Conservation (phyloP, 768 basidiomycete species). For the Amylocystis lapponica region DNA sequence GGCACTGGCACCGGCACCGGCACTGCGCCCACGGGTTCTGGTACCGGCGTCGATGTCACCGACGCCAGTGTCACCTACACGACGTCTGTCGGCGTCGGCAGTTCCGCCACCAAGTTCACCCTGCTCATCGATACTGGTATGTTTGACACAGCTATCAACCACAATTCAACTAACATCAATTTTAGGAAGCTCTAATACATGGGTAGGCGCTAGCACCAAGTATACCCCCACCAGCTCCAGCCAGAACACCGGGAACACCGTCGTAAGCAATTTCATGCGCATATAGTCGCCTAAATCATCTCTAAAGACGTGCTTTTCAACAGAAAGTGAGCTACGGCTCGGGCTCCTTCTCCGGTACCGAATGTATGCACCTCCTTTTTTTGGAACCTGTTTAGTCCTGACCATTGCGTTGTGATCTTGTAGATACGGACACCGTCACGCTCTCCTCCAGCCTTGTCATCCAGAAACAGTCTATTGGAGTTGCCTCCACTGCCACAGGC, state of each 20-base stretch:
- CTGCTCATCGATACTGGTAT: conserved; percentile 56
- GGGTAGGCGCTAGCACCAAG: conserved; percentile 46
- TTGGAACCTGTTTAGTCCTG: too few species aligned
- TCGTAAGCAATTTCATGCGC: conserved; percentile 23
- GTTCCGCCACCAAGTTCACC: conserved; percentile 41
- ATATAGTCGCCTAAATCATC: background rate
- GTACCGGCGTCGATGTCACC: conserved; percentile 46
- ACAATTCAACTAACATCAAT: background rate
- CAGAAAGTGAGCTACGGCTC: conserved; percentile 51
- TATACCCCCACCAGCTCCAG: conserved; percentile 44
- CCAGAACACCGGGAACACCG: conserved; percentile 32
- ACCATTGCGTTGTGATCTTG: too few species aligned
- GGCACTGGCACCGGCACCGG: conserved; percentile 5
- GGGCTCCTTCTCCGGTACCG: conserved; percentile 46
- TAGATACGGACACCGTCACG: conserved; percentile 44
- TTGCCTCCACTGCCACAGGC: conserved; percentile 37
- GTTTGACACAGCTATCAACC: conserved; percentile 4
- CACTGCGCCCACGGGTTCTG: conserved; percentile 10
- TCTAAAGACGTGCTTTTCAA: background rate
- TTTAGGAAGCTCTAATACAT: conserved; percentile 45
- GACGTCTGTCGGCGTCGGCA: conserved; percentile 45
- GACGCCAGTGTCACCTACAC: conserved; percentile 56
- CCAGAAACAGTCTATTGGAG: conserved; percentile 42
- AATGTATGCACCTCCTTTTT: conserved; percentile 38
- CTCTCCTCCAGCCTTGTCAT: conserved; percentile 37